A percentile compares a stretch with the other conserved stretches of the same genome.
phyloP scores from a whole-genome alignment of 108 stramenopile genomes.

The Pseudonitzschia delicatissima region DNA sequence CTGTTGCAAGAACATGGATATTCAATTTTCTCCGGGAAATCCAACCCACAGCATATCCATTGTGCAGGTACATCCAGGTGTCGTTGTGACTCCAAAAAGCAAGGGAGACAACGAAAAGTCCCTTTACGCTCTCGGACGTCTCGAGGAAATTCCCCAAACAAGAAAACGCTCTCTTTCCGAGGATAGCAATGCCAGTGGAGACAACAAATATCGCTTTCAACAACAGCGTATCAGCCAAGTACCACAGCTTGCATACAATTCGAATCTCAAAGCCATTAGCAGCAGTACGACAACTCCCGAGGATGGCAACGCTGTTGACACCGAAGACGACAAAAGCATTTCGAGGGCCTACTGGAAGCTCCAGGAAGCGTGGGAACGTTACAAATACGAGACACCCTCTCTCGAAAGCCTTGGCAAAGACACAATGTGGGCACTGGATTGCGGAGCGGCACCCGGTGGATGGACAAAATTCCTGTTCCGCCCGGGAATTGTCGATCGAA shows the following conservation, averaged over 20 bases:
- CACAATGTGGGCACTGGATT: conserved; percentile 42
- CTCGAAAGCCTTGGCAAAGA: neutral
- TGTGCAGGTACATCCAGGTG: conserved; percentile 1
- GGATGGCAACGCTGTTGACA: neutral
- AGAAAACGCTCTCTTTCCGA: neutral
- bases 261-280: neutral
- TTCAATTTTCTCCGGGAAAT: neutral
- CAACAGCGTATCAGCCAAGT: conserved; percentile 1
- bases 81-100: neutral
- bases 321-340: conserved; percentile 27
- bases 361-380: conserved; percentile 59
- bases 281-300: neutral
- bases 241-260: neutral
- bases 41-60: conserved; percentile 2
- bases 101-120: neutral
- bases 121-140: neutral
- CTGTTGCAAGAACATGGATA: neutral
- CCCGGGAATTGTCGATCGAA: conserved; percentile 25
- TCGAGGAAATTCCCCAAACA: neutral
- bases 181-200: too few species aligned
- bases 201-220: neutral
- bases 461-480: conserved; percentile 66
- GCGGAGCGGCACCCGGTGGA: conserved; percentile 69
- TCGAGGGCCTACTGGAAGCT: conserved; percentile 59
- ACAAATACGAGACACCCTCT: conserved; percentile 4